Conservation (phyloP, 352 stramenopile species). For the Phytophthora uliginosa region DNA sequence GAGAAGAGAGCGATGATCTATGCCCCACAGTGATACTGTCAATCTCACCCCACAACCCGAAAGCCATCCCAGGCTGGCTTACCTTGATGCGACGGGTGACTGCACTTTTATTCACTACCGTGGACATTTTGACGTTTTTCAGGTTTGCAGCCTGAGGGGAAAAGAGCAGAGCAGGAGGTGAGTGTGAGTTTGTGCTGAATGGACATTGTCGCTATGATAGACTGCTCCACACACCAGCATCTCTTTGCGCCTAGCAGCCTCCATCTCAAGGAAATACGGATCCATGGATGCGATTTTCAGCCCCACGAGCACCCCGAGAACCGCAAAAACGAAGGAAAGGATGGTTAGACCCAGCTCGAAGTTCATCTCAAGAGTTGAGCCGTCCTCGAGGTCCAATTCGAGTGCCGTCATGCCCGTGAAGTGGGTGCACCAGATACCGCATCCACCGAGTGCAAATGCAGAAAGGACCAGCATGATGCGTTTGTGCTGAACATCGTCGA, state of each 20-base stretch:
- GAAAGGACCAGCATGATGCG: slow-evolving; percentile 50
- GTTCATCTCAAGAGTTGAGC: slow-evolving; percentile 46
- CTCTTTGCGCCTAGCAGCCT: slow-evolving; percentile 53
- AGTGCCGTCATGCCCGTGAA: slow-evolving; percentile 78
- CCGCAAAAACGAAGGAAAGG: slow-evolving; percentile 61
- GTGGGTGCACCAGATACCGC: slow-evolving; percentile 75
- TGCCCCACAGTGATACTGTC: background rate
- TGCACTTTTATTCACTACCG: slow-evolving; percentile 45
- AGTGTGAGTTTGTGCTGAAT: background rate
- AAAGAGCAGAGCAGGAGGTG: background rate
- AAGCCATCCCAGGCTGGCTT: background rate
- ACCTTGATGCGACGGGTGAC: slow-evolving; percentile 47
- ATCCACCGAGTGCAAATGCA: slow-evolving; percentile 54
- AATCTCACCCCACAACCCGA: background rate
- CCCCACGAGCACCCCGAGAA: slow-evolving; percentile 61
- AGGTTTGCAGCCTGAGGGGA: slow-evolving; percentile 40
- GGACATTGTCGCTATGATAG: background rate
- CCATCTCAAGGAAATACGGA: slow-evolving; percentile 72
- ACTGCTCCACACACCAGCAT: slow-evolving; percentile 38
- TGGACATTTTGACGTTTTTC: slow-evolving; percentile 48
- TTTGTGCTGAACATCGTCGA: slow-evolving; percentile 40
- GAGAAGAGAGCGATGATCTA: slow-evolving; percentile 73
- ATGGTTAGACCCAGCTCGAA: slow-evolving; percentile 68
- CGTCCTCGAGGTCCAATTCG: slow-evolving; percentile 43
- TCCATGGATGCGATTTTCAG: slow-evolving; percentile 66